These are phyloP conservation scores for Physcomitrellopsis africana DNA, from an alignment of 225 moss, liverwort and hornwort genomes.

Conservation along the genomic window DNA sequence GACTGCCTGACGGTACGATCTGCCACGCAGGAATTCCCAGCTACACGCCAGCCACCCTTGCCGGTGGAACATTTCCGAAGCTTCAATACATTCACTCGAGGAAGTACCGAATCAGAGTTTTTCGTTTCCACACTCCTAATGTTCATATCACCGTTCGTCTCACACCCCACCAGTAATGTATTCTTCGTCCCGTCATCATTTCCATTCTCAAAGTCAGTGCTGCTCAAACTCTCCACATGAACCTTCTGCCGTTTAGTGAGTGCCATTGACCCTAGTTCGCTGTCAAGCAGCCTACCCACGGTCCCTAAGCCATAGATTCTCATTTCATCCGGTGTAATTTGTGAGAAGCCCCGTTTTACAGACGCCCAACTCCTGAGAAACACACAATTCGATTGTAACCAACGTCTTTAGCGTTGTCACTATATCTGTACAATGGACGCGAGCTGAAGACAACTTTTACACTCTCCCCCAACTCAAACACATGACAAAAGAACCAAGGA, in stretches of 20 bases:
- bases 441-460: not conserved
- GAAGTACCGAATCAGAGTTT: conserved; percentile 47
- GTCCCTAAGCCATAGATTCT: conserved; percentile 43
- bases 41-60: conserved; percentile 89
- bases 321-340: conserved; percentile 48
- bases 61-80: conserved; percentile 92
- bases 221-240: conserved; percentile 61
- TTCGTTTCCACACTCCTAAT: conserved; percentile 52
- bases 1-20: conserved; percentile 44
- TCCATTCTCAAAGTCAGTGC: conserved; percentile 28
- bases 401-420: not conserved
- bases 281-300: conserved; percentile 50
- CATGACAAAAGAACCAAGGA: not conserved
- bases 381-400: not conserved
- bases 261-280: conserved; percentile 58
- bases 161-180: conserved; percentile 40
- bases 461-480: not conserved
- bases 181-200: conserved; percentile 45
- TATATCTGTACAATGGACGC: not conserved
- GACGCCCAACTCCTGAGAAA: conserved; percentile 75
- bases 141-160: conserved; percentile 44
- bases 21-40: conserved; percentile 70
- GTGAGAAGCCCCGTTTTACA: conserved; percentile 67
- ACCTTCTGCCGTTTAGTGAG: conserved; percentile 72
- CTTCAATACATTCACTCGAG: conserved; percentile 87